Conservation (phyloP, 2,329 filamentous ascomycete species). For the Mollisia scopiformis region DNA sequence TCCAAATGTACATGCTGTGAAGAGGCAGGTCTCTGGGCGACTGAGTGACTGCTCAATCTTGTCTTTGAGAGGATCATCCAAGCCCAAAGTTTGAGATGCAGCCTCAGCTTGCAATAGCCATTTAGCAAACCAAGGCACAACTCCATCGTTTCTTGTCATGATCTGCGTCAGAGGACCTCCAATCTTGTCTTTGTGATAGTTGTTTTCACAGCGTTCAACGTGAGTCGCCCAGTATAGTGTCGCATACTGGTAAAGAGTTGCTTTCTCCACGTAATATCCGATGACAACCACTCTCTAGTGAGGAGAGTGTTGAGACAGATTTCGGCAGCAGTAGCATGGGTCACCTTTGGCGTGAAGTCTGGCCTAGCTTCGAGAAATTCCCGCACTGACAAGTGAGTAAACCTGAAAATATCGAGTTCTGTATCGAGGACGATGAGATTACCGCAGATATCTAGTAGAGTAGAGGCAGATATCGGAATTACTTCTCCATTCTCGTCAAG, state of each 20-base stretch:
- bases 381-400: constrained; percentile 11
- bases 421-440: constrained; percentile 11
- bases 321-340: not conserved
- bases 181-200: not conserved
- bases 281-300: not conserved
- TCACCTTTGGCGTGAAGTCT: not conserved
- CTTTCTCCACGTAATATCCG: not conserved
- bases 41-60: not conserved
- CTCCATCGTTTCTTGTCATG: not conserved
- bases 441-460: constrained; percentile 8
- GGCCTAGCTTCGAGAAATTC: constrained; percentile 7
- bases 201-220: not conserved
- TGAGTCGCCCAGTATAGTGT: not conserved
- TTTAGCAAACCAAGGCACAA: not conserved
- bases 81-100: not conserved
- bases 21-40: not conserved
- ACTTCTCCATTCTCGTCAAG: not conserved
- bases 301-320: not conserved
- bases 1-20: not conserved
- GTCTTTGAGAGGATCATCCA: not conserved
- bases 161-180: not conserved
- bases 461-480: not conserved
- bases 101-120: not conserved
- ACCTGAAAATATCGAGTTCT: constrained; percentile 2
- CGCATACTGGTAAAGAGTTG: not conserved